Evolutionary conservation across 345 rosid genomes (phyloP).

Genomic region (Brassica juncea): DNA sequence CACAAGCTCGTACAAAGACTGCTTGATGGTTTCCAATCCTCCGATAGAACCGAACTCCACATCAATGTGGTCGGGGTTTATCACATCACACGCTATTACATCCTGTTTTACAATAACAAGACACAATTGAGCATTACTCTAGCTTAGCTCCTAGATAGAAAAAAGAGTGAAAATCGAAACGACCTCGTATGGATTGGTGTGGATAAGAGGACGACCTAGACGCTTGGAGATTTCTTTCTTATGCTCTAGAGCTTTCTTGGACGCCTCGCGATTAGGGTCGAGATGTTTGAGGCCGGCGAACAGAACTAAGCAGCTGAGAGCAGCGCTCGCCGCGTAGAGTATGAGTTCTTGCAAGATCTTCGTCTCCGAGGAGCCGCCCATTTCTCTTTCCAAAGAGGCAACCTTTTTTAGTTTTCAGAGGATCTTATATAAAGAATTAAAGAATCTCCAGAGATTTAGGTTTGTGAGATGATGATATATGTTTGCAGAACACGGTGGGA

Average conservation of each 20-base stretch:
- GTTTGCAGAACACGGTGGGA: slow-evolving; percentile 7
- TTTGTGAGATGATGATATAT: background rate
- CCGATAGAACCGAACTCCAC: background rate
- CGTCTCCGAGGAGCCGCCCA: slow-evolving; percentile 69
- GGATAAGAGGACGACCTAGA: slow-evolving; percentile 82
- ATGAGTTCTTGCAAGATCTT: slow-evolving; percentile 75
- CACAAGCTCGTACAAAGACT: background rate
- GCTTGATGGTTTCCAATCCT: background rate
- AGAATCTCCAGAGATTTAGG: slow-evolving; percentile 5
- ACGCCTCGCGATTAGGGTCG: slow-evolving; percentile 88
- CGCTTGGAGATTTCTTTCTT: slow-evolving; percentile 92
- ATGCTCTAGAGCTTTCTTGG: slow-evolving; percentile 86
- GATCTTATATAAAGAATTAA: background rate
- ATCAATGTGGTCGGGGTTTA: slow-evolving; percentile 79
- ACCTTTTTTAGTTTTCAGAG: slow-evolving; percentile 1
- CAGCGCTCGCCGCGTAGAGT: slow-evolving; percentile 96
- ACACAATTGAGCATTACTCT: background rate
- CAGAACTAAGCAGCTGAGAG: slow-evolving; percentile 80
- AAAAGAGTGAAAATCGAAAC: background rate
- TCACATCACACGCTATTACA: slow-evolving; percentile 94
- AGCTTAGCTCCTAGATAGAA: background rate
- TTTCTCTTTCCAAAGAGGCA: slow-evolving; percentile 6
- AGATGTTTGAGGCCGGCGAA: slow-evolving; percentile 83
- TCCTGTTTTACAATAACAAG: slow-evolving; percentile 52
- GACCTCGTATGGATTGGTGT: slow-evolving; percentile 92